Base-by-base conservation (phyloP, 2,329 filamentous ascomycete species). In the Metarhizium album region DNA sequence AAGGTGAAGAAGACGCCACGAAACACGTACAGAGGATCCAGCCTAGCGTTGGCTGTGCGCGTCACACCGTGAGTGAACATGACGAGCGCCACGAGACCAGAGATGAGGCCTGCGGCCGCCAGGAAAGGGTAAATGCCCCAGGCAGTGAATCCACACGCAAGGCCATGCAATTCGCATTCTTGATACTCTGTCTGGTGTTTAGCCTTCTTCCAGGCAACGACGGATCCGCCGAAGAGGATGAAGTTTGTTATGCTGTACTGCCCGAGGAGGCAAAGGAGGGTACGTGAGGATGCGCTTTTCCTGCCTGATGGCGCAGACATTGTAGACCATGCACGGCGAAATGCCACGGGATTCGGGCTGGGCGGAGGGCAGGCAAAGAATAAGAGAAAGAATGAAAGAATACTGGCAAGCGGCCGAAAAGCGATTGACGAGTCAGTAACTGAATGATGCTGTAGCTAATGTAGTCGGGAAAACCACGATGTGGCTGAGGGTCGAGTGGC, bases 1-100 rank as follows among this genome's bases (percentile, higher is more conserved):
- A 64, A 38, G 6, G 61, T 57, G 35, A 59, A 53, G 22, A 55
- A 48, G n/a, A 59, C 29, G 42, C 60, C 53, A 2, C 55, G 58
- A 22, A 62, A 59, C 51, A 64, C 47, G 45, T 61, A 64, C 4
- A 53, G 40, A 8, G 58, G 49, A 14, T 54, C 51, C 18, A 48
- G 31, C 9, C n/a, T 46, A 33, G 33, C 33, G 16, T 27, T 51
- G 22, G 23, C 46, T 18, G 53, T 33, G 13, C 51, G 55, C 8
- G 40, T 20, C 3, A 55, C n/a, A 31, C 54, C 46, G 23, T 51
- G 51, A 42, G 55, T 3, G 4, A 59, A 35, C 40, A 61, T 52
- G 38, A 57, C 14, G 8, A 42, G 27, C 27, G 53, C 48, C 6
- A 52, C 52, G 42, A 54, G 1, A 42, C 47, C 55, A 40, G 48